These are phyloP conservation scores for Trichoderma brevicompactum DNA, from an alignment of 2,329 filamentous ascomycete species.

Conservation along the genomic window DNA sequence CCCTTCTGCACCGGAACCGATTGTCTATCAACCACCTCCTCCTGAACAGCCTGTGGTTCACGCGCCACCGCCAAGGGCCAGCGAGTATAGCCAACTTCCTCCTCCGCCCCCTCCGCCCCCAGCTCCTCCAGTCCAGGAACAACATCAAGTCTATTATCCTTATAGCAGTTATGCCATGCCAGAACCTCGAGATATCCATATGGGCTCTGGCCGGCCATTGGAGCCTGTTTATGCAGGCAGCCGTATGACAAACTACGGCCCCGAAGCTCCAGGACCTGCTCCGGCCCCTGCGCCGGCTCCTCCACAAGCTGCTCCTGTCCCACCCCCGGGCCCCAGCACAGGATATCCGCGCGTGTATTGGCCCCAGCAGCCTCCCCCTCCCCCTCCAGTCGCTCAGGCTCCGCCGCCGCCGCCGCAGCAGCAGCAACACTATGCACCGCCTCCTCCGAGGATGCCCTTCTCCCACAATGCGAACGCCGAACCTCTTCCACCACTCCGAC, in stretches of 20 bases:
- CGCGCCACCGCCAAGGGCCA: slow-evolving; percentile 35
- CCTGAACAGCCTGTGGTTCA: slow-evolving; percentile 36
- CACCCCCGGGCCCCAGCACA: slow-evolving; percentile 25
- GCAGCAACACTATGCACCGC: slow-evolving; percentile 28
- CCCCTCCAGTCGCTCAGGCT: slow-evolving; percentile 34
- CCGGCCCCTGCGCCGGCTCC: slow-evolving; percentile 26
- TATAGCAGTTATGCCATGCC: slow-evolving; percentile 38
- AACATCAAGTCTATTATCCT: slow-evolving; percentile 36
- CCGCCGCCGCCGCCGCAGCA: slow-evolving; percentile 30
- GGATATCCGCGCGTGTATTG: slow-evolving; percentile 43
- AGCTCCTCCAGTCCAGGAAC: slow-evolving; percentile 30
- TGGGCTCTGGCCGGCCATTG: slow-evolving; percentile 39
- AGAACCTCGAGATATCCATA: slow-evolving; percentile 39
- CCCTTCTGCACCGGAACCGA: slow-evolving; percentile 31
- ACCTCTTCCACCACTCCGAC: slow-evolving; percentile 46
- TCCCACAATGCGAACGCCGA: slow-evolving; percentile 44
- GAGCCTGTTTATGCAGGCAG: slow-evolving; percentile 41
- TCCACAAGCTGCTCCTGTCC: slow-evolving; percentile 13
- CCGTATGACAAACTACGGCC: slow-evolving; percentile 41
- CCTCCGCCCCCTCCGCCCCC: slow-evolving; percentile 31
- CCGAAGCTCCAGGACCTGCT: slow-evolving; percentile 35
- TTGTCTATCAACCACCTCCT: slow-evolving; percentile 36
- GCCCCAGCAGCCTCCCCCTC: slow-evolving; percentile 40
- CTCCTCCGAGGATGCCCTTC: slow-evolving; percentile 42
- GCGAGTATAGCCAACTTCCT: slow-evolving; percentile 38